Evolutionary conservation across 1,284 basidiomycete genomes (phyloP).

Genomic region (Apiotrichum laibachii): DNA sequence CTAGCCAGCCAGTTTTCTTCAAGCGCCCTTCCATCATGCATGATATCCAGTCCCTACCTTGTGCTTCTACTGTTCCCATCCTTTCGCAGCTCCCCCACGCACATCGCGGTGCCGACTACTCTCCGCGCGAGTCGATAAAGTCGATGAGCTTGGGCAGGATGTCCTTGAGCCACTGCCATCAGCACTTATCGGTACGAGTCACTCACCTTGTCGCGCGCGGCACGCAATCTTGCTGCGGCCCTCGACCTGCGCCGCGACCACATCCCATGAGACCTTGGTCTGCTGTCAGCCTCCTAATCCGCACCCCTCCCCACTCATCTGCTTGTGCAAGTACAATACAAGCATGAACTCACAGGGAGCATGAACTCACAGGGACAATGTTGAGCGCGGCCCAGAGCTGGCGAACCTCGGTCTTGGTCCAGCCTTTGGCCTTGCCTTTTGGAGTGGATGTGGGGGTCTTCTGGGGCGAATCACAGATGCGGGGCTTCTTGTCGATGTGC

Average conservation of each 20-base stretch:
- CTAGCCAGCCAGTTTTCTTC: too few relatives aligned
- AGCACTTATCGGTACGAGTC: neutral
- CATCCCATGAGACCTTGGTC: conserved; percentile 8
- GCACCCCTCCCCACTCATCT: too few relatives aligned
- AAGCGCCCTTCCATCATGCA: too few relatives aligned
- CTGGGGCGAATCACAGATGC: neutral
- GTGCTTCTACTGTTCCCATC: too few relatives aligned
- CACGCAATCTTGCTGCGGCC: conserved; percentile 31
- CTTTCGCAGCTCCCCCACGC: too few relatives aligned
- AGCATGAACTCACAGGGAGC: conserved; percentile 1
- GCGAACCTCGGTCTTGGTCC: conserved; percentile 7
- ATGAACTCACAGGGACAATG: conserved; percentile 3
- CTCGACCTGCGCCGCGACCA: conserved; percentile 11
- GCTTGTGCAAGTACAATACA: neutral
- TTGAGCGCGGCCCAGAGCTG: conserved; percentile 12
- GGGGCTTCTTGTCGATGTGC: neutral
- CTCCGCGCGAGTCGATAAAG: conserved; percentile 20
- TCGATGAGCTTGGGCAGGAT: conserved; percentile 25
- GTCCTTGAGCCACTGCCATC: conserved; percentile 9
- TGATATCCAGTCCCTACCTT: too few relatives aligned
- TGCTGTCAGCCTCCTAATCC: neutral
- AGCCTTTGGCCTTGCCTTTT: neutral
- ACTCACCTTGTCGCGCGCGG: conserved; percentile 25
- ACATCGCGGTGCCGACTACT: too few relatives aligned
- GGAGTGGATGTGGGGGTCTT: neutral